These are phyloP conservation scores for Encephalitozoon romaleae DNA, from an alignment of 371 early-diverging fungal species.

Conservation along the genomic window DNA sequence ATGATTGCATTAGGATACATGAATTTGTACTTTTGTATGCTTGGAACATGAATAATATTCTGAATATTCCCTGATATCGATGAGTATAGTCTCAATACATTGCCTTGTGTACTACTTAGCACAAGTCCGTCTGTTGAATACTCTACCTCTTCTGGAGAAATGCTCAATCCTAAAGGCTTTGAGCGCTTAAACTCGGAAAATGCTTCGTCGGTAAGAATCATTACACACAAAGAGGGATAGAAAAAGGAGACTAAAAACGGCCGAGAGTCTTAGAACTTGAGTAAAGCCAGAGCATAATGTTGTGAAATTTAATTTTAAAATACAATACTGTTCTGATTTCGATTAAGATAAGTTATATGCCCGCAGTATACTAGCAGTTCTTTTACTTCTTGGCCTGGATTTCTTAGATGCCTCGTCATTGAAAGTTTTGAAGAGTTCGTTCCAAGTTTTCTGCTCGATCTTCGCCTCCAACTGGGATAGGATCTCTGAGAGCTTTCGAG, in stretches of 20 bases:
- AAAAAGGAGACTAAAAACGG: not conserved
- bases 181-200: not conserved
- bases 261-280: not conserved
- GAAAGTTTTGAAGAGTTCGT: constrained; percentile 27
- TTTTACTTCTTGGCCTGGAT: not conserved
- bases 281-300: not conserved
- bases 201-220: not conserved
- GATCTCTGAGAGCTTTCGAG: constrained; percentile 45
- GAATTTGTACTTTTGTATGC: constrained; percentile 22
- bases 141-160: not conserved
- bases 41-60: constrained; percentile 27
- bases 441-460: constrained; percentile 26
- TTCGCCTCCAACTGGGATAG: constrained; percentile 40
- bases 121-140: constrained; percentile 26
- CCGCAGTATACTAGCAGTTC: constrained; percentile 42
- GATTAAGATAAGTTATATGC: constrained; percentile 38
- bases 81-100: constrained; percentile 7
- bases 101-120: constrained; percentile 4
- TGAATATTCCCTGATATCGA: not conserved
- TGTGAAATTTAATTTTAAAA: constrained; percentile 13
- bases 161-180: not conserved
- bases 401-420: not conserved
- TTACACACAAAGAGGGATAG: not conserved
- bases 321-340: not conserved
- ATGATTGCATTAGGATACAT: constrained; percentile 33